Base-by-base conservation (phyloP, 1,139 yeast genomes). In the Yamadazyma spencermartinsiae region DNA sequence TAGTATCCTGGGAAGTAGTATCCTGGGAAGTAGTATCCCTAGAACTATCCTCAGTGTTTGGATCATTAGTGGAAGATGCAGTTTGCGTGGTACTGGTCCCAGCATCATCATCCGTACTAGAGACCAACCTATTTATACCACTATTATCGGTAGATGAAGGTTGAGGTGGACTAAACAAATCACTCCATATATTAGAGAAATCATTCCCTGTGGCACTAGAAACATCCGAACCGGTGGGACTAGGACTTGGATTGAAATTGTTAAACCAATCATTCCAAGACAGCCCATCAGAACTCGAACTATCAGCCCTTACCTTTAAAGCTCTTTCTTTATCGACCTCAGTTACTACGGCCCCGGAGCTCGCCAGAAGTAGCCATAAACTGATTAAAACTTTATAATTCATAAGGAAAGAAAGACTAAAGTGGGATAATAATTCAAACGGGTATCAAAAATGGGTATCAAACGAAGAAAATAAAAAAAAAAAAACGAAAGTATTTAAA, bases 321-420 rank as follows among this genome's bases (percentile, higher is more conserved):
- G 11, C 25, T 8, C 19, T 9, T 12, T 7, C 25, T 4, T 23
- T 23, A 12, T 6, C n/a, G 12, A 19, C 21, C 8, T 11, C 26
- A 23, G 26, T 23, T 23, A 7, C 16, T 9, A 27, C 16, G 9
- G 30, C 33, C 25, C 21, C 17, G n/a, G 31, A 28, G n/a, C 15
- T 8, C 9, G 20, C 19, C 16, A 16, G 16, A 16, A 16, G 19
- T 10, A 28, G 31, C 31, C 31, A 28, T 12, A 28, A 15, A 9
- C 20, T 9, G 15, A 28, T 10, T 6, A 28, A 7, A 7, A 28
- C 5, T 16, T 28, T 28, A 28, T 28, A 16, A 16, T 28, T 28
- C 31, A 28, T 28, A 11, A 11, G 15, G 10, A 43, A 38, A 38
- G 44, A 41, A 38, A 28, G 44, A 41, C 44, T 33, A 31, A 24